phyloP scores from a whole-genome alignment of 2,329 filamentous ascomycete species.

The Thelonectria rubi region DNA sequence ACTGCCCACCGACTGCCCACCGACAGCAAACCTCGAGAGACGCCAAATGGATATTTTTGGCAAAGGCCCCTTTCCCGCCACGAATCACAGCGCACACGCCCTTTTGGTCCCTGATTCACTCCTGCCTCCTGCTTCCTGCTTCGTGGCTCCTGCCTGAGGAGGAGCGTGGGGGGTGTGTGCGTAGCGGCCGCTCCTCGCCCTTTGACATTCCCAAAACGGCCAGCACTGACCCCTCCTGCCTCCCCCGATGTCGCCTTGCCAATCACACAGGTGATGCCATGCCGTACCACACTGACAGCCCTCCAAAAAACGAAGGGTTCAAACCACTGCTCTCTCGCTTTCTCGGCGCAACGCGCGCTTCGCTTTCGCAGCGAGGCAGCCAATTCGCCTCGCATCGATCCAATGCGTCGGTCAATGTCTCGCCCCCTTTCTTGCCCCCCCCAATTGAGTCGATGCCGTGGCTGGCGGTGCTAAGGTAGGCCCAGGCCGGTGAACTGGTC shows the following conservation, averaged over 20 bases:
- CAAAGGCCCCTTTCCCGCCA: slow-evolving; percentile 33
- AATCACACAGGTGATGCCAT: slow-evolving; percentile 20
- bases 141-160: no score
- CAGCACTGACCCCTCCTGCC: neutral
- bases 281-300: slow-evolving; percentile 14
- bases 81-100: slow-evolving; percentile 17
- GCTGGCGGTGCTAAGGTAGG: slow-evolving; percentile 10
- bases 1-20: slow-evolving; percentile 30
- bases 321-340: slow-evolving; percentile 1
- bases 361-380: slow-evolving; percentile 1
- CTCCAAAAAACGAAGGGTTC: slow-evolving; percentile 2
- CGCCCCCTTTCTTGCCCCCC: slow-evolving; percentile 1
- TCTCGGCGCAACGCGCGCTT: slow-evolving; percentile 19
- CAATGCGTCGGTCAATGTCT: slow-evolving; percentile 11
- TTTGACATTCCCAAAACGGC: slow-evolving; percentile 13
- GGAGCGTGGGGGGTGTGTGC: slow-evolving; percentile 11
- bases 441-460: slow-evolving; percentile 12
- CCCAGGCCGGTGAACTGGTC: slow-evolving; percentile 14
- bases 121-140: no score
- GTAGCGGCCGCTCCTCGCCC: neutral
- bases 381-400: slow-evolving; percentile 2
- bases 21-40: slow-evolving; percentile 24
- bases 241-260: slow-evolving; percentile 21
- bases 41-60: slow-evolving; percentile 40
- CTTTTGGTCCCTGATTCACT: slow-evolving; percentile 19